Evolutionary conservation across 768 basidiomycete species (phyloP).

Genomic region (Tylopilus plumbeoviolaceoides): DNA sequence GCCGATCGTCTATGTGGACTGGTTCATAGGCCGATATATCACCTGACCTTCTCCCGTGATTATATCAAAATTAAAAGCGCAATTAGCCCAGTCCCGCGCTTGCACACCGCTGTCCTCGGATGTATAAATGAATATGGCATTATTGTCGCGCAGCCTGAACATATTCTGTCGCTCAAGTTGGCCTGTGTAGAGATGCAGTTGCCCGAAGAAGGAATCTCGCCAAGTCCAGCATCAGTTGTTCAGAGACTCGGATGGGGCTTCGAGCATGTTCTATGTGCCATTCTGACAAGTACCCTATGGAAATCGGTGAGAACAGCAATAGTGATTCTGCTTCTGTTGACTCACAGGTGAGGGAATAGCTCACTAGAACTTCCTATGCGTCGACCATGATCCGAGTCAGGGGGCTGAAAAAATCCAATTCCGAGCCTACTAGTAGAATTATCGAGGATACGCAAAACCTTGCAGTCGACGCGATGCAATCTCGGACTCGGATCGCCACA

Average conservation of each 20-base stretch:
- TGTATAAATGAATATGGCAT: constrained; percentile 30
- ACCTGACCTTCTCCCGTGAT: constrained; percentile 40
- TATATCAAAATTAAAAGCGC: not conserved
- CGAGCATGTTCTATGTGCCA: not conserved
- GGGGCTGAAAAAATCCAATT: too few relatives aligned
- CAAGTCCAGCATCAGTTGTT: not conserved
- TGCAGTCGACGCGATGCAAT: too few relatives aligned
- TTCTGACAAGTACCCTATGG: not conserved
- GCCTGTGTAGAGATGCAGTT: constrained; percentile 39
- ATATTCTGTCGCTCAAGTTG: constrained; percentile 49
- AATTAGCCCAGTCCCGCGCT: too few relatives aligned
- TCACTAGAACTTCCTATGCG: not conserved
- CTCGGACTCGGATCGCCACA: too few relatives aligned
- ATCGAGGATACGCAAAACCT: not conserved
- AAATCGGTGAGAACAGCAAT: not conserved
- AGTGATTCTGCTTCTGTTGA: not conserved
- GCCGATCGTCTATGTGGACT: constrained; percentile 42
- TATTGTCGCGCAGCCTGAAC: constrained; percentile 50
- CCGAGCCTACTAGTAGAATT: not conserved
- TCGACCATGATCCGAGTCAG: not conserved
- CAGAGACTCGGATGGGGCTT: not conserved
- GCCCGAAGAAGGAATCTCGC: not conserved
- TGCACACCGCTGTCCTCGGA: too few relatives aligned
- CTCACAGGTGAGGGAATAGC: not conserved
- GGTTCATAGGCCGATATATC: constrained; percentile 43